These are phyloP conservation scores for Liriodendron chinense DNA, from an alignment of 164 flowering plant genomes.

Conservation along the genomic window DNA sequence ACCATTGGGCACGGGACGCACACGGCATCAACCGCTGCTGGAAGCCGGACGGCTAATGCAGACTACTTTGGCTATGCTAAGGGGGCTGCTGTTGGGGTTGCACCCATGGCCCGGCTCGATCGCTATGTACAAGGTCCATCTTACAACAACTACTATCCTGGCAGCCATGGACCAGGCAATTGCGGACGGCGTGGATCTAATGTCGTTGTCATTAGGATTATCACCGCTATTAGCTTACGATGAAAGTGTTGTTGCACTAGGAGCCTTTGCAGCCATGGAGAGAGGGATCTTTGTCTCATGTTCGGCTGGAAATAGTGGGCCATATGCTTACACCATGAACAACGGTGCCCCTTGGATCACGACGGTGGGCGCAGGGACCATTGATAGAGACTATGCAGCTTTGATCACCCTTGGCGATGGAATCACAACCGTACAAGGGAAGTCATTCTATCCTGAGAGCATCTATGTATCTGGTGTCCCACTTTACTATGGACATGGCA, in stretches of 20 bases:
- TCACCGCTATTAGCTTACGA: not conserved
- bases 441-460: conserved; percentile 22
- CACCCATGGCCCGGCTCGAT: conserved; percentile 21
- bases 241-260: not conserved
- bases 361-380: conserved; percentile 20
- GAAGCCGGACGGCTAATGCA: conserved; percentile 40
- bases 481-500: not conserved
- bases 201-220: conserved; percentile 20
- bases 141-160: not conserved
- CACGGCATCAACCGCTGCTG: conserved; percentile 68
- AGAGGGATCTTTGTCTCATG: conserved; percentile 27
- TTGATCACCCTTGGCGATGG: conserved; percentile 17
- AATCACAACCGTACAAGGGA: conserved; percentile 19
- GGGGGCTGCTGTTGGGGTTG: conserved; percentile 59
- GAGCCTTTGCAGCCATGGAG: conserved; percentile 23
- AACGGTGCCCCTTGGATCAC: conserved; percentile 30
- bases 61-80: conserved; percentile 60
- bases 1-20: no score
- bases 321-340: conserved; percentile 4
- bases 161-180: conserved; percentile 22
- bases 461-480: not conserved
- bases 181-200: conserved; percentile 10
- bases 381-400: conserved; percentile 17
- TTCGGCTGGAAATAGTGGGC: conserved; percentile 17
- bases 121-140: conserved; percentile 9